Conservation (phyloP, 257 asterid genomes). For the Buddleja alternifolia region DNA sequence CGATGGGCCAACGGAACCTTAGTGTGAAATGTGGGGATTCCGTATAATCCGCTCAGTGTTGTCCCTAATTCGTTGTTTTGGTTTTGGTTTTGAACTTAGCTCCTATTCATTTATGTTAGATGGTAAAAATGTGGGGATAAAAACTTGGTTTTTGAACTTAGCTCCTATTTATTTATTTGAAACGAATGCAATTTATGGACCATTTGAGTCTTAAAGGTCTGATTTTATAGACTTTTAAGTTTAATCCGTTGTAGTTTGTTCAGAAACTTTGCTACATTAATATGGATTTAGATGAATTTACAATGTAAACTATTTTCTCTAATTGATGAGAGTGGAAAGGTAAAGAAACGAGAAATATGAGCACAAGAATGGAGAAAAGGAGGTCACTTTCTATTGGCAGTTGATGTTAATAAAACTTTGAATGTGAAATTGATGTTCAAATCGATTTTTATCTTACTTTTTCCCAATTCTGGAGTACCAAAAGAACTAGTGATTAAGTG, state of each 20-base stretch:
- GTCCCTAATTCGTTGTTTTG: conserved; percentile 4
- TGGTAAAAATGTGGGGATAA: not conserved
- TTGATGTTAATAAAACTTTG: not conserved
- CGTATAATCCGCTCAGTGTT: too few relatives aligned
- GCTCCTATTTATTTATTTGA: not conserved
- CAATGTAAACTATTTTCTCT: not conserved
- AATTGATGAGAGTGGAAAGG: not conserved
- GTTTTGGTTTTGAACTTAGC: not conserved
- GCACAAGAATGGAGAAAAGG: not conserved
- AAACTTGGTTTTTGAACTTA: not conserved
- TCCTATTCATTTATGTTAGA: not conserved
- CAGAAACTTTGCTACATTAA: not conserved
- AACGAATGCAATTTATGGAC: not conserved
- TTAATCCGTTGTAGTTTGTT: too few relatives aligned
- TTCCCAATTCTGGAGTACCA: not conserved
- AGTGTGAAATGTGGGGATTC: too few relatives aligned
- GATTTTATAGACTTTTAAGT: too few relatives aligned
- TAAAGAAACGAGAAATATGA: not conserved
- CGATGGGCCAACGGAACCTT: too few relatives aligned
- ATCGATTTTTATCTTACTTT: not conserved
- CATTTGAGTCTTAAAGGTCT: conserved; percentile 1
- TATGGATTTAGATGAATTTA: conserved; percentile 16
- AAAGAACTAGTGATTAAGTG: not conserved
- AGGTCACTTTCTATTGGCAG: conserved; percentile 5
- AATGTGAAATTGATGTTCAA: not conserved